phyloP scores from a whole-genome alignment of 2,329 filamentous ascomycete genomes.

The Fusarium succisae region DNA sequence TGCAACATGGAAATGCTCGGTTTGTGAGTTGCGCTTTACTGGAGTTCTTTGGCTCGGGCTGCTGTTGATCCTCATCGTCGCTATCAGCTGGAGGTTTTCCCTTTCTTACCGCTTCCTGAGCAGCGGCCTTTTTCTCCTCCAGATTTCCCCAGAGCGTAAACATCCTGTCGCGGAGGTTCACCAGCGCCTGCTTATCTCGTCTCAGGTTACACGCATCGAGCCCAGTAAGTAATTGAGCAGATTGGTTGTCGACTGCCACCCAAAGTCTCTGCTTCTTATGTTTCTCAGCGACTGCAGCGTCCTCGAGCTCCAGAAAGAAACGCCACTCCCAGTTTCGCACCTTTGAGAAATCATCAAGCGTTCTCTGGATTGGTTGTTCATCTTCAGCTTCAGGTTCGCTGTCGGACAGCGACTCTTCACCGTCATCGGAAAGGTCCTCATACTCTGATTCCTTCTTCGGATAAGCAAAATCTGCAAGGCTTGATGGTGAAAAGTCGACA shows the following conservation, averaged over 20 bases:
- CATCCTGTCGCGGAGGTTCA: conserved; percentile 71
- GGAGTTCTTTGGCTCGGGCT: background rate
- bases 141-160: conserved; percentile 88
- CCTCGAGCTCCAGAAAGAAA: conserved; percentile 82
- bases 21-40: conserved; percentile 53
- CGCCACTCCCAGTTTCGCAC: conserved; percentile 78
- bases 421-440: conserved; percentile 59
- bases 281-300: conserved; percentile 56
- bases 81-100: conserved; percentile 53
- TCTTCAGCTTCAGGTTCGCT: conserved; percentile 22
- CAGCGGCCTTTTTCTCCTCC: conserved; percentile 63
- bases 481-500: conserved; percentile 79
- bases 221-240: conserved; percentile 59
- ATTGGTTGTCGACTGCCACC: conserved; percentile 71
- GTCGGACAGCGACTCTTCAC: conserved; percentile 27
- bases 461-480: conserved; percentile 75
- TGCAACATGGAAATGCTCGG: conserved; percentile 73
- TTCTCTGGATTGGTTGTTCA: conserved; percentile 26
- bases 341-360: conserved; percentile 35
- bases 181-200: conserved; percentile 58
- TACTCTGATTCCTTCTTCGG: conserved; percentile 56
- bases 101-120: conserved; percentile 40
- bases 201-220: conserved; percentile 66
- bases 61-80: conserved; percentile 43
- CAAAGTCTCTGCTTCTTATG: conserved; percentile 64